Evolutionary conservation across 2,329 filamentous ascomycete genomes (phyloP), one percentile per base, ranked within the genome.

Genomic region (Sporothrix curviconia): DNA sequence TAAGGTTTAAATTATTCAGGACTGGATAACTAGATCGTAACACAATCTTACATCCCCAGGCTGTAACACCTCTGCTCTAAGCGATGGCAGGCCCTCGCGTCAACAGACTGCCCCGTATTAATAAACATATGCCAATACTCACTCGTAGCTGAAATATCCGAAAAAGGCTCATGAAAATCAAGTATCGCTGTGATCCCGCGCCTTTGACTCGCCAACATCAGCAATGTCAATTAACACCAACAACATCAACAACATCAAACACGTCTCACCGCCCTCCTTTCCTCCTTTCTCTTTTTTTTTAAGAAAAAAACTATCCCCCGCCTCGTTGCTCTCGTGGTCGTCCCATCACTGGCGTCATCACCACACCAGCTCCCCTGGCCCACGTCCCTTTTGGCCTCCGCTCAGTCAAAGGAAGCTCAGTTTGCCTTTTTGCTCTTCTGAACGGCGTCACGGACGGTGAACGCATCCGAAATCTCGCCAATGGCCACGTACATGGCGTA

Each of bases 401-500:
- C 1, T 30, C 19, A n/a, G 39, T 3, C 24, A 17, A 25, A 7
- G 4, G 22, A 15, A 12, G 24, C 60, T 62, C 58, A 69, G 58
- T 67, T 68, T 39, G 52, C 55, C 65, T 74, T 74, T 63, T 69
- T 72, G 37, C 61, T 61, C 15, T 62, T 64, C 34, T 66, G 59
- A n/a, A 66, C 64, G 32, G 61, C 67, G 1, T 61, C 67, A 47
- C 74, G 65, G n/a, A 72, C 70, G 56, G 68, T 69, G 62, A 84
- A 79, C 0, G 82, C 82, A 55, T 76, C 71, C 8, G 74, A 73
- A 54, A 86, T 83, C 61, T 86, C 81, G 19, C 66, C 63, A 40
- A 76, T 75, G 1, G 78, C 75, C 57, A 83, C 76, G 63, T 75
- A 84, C 56, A 85, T 73, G 19, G 78, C 74, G 68, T 83, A 87